Base-by-base conservation (phyloP, 768 basidiomycete genomes). In the Galerina marginata region DNA sequence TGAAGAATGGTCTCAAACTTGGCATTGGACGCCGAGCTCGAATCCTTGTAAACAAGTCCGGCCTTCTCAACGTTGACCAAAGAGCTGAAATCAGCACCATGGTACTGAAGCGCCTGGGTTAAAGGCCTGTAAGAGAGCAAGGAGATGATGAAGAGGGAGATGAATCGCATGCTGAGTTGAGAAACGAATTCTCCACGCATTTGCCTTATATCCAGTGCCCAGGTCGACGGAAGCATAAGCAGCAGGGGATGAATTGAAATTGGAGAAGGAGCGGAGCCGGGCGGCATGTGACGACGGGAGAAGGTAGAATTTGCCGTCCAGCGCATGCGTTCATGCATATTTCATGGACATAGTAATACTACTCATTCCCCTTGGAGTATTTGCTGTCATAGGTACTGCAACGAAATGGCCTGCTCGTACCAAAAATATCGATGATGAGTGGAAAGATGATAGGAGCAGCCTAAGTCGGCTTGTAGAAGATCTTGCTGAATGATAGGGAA, bases 21-120 rank as follows among this genome's bases (percentile, higher is more conserved):
- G 11, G 65, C 62, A 16, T 62, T 67, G 26, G 69, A 71, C 7
- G 68, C 66, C 1, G 69, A 62, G 6, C 77, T 77, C 20, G 71
- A 68, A 59, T 85, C 83, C 25, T 79, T 76, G 72, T 80, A 86
- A 0, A 63, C 69, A 14, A 74, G 67, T 9, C 85, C 85, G 1
- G 76, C 66, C n/a, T 75, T 73, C 68, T 88, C 86, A 6, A 86
- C 77, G 54, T 84, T 79, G 40, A 76, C 66, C 20, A 88, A 67
- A 2, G 83, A 85, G 25, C 83, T 84, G 63, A 86, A 81, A 67
- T 87, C 86, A 11, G 85, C 85, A 39, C 82, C 85, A 38, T 76
- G 78, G 69, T 80, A 86, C 11, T 74, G 76, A 52, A 86, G 76
- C 14, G 79, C 79, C 49, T 70, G 61, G 43, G 59, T 68, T 20